A percentile compares a stretch with the other conserved stretches of the same genome.
These are phyloP conservation scores for Linum lewisii DNA, from an alignment of 345 rosid genomes.

Conservation along the genomic window DNA sequence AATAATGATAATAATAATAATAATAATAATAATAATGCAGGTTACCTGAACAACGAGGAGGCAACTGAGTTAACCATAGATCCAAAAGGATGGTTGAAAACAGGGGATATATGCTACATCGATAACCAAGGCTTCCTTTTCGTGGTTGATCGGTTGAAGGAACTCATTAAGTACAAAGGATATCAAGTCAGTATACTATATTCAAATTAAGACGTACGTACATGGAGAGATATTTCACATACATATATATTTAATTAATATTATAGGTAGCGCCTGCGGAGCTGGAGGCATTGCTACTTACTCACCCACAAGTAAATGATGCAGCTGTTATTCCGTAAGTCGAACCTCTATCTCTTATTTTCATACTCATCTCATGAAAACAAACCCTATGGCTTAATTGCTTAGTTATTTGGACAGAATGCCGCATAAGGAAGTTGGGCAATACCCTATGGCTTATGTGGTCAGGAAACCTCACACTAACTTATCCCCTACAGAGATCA, in stretches of 20 bases:
- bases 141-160: slow-evolving; percentile 82
- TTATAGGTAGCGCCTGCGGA: slow-evolving; percentile 96
- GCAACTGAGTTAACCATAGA: slow-evolving; percentile 69
- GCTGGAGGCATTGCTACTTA: slow-evolving; percentile 66
- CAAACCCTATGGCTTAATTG: no score
- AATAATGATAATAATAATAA: no score
- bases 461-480: slow-evolving; percentile 49
- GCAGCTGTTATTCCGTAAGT: slow-evolving; percentile 84
- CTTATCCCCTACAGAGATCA: slow-evolving; percentile 34
- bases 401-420: no score
- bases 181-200: slow-evolving; percentile 47
- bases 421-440: slow-evolving; percentile 77
- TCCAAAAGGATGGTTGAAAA: slow-evolving; percentile 83
- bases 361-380: no score
- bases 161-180: slow-evolving; percentile 88
- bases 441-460: slow-evolving; percentile 75
- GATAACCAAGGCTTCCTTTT: slow-evolving; percentile 79
- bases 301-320: slow-evolving; percentile 61
- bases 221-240: background rate
- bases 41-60: slow-evolving; percentile 65
- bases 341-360: background rate
- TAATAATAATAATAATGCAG: slow-evolving; percentile 20
- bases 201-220: no score
- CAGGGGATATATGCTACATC: slow-evolving; percentile 84
- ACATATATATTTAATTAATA: no score